Evolutionary conservation across 805 yeast genomes (phyloP).

Genomic region (Metschnikowia orientalis): DNA sequence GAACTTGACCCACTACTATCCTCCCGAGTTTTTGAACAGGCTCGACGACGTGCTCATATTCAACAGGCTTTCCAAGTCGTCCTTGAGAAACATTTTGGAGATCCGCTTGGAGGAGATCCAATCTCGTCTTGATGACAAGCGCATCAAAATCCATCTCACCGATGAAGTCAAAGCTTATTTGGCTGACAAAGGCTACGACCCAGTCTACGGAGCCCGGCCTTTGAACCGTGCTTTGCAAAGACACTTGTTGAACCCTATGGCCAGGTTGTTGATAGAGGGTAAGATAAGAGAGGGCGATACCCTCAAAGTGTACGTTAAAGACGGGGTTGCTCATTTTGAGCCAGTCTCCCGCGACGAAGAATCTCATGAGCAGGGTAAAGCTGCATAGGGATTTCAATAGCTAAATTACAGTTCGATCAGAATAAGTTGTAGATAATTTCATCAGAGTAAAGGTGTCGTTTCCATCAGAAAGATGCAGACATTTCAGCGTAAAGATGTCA

Average conservation of each 20-base stretch:
- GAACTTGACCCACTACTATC: slow-evolving; percentile 65
- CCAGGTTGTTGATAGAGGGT: slow-evolving; percentile 73
- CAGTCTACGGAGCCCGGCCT: slow-evolving; percentile 93
- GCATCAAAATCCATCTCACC: slow-evolving; percentile 56
- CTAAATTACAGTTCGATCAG: no score
- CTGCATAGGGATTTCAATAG: no score
- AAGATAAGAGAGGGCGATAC: slow-evolving; percentile 46
- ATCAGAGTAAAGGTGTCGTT: no score
- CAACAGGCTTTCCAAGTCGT: slow-evolving; percentile 76
- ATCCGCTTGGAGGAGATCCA: slow-evolving; percentile 79
- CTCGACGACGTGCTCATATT: slow-evolving; percentile 91
- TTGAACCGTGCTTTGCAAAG: slow-evolving; percentile 86
- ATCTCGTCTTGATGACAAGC: slow-evolving; percentile 70
- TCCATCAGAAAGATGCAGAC: no score
- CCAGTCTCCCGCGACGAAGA: no score
- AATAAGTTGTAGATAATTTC: no score
- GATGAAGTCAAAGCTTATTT: slow-evolving; percentile 73
- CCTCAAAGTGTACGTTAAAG: slow-evolving; percentile 25
- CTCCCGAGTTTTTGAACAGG: slow-evolving; percentile 94
- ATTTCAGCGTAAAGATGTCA: slow-evolving; percentile 1
- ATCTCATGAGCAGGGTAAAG: slow-evolving; percentile 23
- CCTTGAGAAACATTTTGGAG: slow-evolving; percentile 77
- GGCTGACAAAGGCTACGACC: slow-evolving; percentile 84
- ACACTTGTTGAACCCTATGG: slow-evolving; percentile 82
- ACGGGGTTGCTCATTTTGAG: slow-evolving; percentile 23